Percentiles rank a stretch among this genome's conserved stretches.
Evolutionary conservation across 768 basidiomycete genomes (phyloP).

Genomic region (Boletellus ananas): DNA sequence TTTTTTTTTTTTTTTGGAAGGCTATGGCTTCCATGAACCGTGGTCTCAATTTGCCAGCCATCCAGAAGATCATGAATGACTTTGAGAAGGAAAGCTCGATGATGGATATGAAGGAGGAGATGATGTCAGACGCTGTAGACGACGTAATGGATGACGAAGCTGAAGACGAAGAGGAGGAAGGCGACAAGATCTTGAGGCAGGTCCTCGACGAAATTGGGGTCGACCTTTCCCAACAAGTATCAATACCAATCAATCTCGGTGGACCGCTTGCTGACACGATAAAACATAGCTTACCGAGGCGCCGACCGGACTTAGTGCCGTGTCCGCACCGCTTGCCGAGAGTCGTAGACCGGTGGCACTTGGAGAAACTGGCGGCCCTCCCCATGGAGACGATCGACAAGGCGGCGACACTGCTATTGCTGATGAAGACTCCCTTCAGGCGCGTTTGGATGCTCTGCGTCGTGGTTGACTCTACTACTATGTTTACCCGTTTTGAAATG

Average conservation of each 20-base stretch:
- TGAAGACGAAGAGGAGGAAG: conserved; percentile 94
- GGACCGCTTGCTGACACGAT: conserved; percentile 8
- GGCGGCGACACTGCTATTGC: conserved; percentile 43
- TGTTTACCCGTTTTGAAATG: conserved; percentile 7
- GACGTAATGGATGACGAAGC: conserved; percentile 92
- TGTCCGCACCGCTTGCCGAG: conserved; percentile 57
- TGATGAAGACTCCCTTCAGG: conserved; percentile 93
- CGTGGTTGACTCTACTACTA: conserved; percentile 44
- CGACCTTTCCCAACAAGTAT: conserved; percentile 78
- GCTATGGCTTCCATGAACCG: conserved; percentile 99
- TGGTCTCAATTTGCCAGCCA: conserved; percentile 90
- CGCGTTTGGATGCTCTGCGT: conserved; percentile 85
- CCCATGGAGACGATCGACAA: conserved; percentile 37
- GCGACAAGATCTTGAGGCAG: conserved; percentile 92
- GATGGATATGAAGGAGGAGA: conserved; percentile 99
- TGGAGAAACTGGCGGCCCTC: conserved; percentile 50
- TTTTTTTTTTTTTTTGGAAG: conserved; percentile 37
- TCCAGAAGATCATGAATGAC: conserved; percentile 95
- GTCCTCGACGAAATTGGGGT: conserved; percentile 98
- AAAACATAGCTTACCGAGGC: conserved; percentile 70
- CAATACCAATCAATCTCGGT: neutral
- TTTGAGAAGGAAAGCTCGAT: conserved; percentile 96
- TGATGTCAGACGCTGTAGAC: conserved; percentile 99
- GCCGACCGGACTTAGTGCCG: conserved; percentile 65
- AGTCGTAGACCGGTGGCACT: conserved; percentile 80